A percentile compares a stretch with the other conserved stretches of the same genome.
Evolutionary conservation across 345 rosid genomes (phyloP).

Genomic region (Dipteronia sinensis): DNA sequence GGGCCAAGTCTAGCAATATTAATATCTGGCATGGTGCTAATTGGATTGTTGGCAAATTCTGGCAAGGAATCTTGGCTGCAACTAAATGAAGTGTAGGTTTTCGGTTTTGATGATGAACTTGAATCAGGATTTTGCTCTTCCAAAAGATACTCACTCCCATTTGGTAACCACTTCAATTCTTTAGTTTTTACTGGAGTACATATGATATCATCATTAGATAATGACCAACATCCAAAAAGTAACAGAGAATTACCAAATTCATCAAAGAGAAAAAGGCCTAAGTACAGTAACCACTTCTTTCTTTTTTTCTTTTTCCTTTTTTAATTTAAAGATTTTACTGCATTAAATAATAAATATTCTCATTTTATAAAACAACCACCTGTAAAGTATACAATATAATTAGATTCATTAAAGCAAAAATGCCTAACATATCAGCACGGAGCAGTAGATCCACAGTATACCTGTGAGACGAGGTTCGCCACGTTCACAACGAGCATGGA

Average conservation of each 20-base stretch:
- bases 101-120: constrained; percentile 50
- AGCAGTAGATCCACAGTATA: constrained; percentile 26
- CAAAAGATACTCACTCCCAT: constrained; percentile 77
- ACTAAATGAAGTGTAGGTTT: constrained; percentile 72
- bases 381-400: neutral
- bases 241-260: neutral
- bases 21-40: constrained; percentile 53
- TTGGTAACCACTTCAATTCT: constrained; percentile 79
- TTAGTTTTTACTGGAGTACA: constrained; percentile 62
- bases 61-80: constrained; percentile 64
- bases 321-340: neutral
- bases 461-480: constrained; percentile 58
- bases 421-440: neutral
- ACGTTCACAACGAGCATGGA: constrained; percentile 61
- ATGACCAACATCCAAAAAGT: neutral
- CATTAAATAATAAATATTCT: neutral
- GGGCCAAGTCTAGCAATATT: constrained; percentile 80
- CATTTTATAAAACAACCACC: neutral
- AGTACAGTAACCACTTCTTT: neutral
- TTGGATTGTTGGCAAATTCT: constrained; percentile 57
- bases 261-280: neutral
- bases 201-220: constrained; percentile 7
- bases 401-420: neutral
- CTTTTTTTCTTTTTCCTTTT: neutral
- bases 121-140: constrained; percentile 44